These are phyloP conservation scores for Aspergillus tanneri DNA, from an alignment of 2,329 filamentous ascomycete species.

Conservation along the genomic window DNA sequence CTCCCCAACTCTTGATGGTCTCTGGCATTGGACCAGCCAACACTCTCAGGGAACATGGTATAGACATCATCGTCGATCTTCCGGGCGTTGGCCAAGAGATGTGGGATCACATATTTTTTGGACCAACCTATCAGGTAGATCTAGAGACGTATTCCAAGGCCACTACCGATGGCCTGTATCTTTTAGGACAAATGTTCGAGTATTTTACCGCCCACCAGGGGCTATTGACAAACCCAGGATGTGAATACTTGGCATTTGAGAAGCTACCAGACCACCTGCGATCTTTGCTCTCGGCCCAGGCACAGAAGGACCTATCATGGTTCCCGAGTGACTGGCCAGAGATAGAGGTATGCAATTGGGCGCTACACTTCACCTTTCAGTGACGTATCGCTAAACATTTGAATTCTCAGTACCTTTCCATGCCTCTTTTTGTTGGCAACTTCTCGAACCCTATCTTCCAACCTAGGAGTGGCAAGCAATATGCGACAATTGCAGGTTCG, in stretches of 20 bases:
- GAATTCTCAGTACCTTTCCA: slow-evolving; percentile 27
- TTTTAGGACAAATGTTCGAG: slow-evolving; percentile 15
- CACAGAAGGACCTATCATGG: slow-evolving; percentile 22
- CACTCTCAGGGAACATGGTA: slow-evolving; percentile 24
- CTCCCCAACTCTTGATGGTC: slow-evolving; percentile 55
- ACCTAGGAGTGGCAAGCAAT: slow-evolving; percentile 25
- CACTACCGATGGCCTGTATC: slow-evolving; percentile 14
- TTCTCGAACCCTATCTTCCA: slow-evolving; percentile 27
- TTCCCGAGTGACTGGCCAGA: slow-evolving; percentile 42
- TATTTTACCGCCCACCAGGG: slow-evolving; percentile 24
- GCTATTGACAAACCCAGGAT: slow-evolving; percentile 28
- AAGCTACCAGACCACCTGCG: slow-evolving; percentile 28
- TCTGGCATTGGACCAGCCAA: slow-evolving; percentile 49
- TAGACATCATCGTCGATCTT: slow-evolving; percentile 28
- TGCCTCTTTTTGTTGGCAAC: slow-evolving; percentile 29
- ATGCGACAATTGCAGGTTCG: slow-evolving; percentile 27
- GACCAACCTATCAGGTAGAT: slow-evolving; percentile 29
- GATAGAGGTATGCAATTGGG: slow-evolving; percentile 28
- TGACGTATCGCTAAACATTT: background rate
- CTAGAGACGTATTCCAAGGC: slow-evolving; percentile 25
- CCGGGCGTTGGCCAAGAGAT: slow-evolving; percentile 41
- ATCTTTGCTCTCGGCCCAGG: slow-evolving; percentile 17
- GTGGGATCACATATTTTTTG: slow-evolving; percentile 36
- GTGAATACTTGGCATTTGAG: slow-evolving; percentile 35
- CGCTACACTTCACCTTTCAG: background rate